Conservation (phyloP, 352 stramenopile genomes). For the Globisporangium irregulare region DNA sequence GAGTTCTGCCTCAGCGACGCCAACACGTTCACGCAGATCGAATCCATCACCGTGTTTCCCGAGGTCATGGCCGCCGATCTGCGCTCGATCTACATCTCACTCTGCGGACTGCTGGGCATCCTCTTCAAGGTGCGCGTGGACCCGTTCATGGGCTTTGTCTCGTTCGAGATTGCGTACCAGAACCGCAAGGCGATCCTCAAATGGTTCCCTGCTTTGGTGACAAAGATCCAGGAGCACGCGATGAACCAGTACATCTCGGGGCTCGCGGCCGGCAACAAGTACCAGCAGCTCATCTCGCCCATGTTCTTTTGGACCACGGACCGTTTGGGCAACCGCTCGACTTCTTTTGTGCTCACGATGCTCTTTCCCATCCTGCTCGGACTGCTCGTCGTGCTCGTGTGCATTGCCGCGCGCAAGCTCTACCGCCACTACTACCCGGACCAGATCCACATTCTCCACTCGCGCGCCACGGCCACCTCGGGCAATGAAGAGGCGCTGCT, state of each 20-base stretch:
- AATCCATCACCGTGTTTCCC: constrained; percentile 26
- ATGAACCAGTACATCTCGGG: constrained; percentile 4
- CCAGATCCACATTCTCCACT: neutral
- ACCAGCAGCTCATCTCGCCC: constrained; percentile 8
- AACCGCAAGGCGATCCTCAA: constrained; percentile 8
- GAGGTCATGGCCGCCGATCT: constrained; percentile 30
- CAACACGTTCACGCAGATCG: constrained; percentile 17
- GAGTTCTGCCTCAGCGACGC: constrained; percentile 42
- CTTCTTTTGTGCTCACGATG: neutral
- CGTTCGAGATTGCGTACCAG: constrained; percentile 5
- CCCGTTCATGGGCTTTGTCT: constrained; percentile 5
- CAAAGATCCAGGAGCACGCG: neutral
- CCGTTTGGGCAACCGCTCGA: neutral
- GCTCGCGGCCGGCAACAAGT: constrained; percentile 5
- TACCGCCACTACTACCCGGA: neutral
- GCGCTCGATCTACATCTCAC: constrained; percentile 18
- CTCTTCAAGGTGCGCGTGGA: constrained; percentile 13
- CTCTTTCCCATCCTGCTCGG: neutral
- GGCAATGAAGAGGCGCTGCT: neutral
- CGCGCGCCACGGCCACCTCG: neutral
- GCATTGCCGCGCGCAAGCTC: neutral
- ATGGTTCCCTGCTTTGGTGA: neutral
- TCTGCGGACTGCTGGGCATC: neutral
- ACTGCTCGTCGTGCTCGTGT: constrained; percentile 1
- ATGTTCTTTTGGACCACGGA: constrained; percentile 8